These are phyloP conservation scores for Pseudogymnoascus sp. DNA, from an alignment of 2,329 filamentous ascomycete genomes.

Conservation along the genomic window DNA sequence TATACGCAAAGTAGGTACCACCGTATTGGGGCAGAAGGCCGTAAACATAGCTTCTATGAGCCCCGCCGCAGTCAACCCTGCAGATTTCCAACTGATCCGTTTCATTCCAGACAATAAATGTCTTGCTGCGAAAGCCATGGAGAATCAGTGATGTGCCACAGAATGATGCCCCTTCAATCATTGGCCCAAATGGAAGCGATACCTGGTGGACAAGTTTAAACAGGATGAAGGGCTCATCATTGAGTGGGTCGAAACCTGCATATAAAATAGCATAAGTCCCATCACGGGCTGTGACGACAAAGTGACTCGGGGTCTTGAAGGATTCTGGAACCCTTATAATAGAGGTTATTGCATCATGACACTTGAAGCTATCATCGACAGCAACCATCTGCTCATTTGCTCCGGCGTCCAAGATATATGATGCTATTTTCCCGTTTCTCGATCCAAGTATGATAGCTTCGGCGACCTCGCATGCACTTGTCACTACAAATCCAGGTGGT, in stretches of 20 bases:
- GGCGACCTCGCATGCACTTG: slow-evolving; percentile 36
- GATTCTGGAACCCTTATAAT: slow-evolving; percentile 16
- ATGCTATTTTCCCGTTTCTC: slow-evolving; percentile 43
- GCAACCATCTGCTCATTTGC: slow-evolving; percentile 12
- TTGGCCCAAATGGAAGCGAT: slow-evolving; percentile 61
- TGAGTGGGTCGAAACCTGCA: not conserved
- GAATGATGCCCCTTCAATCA: slow-evolving; percentile 67
- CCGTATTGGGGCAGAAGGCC: slow-evolving; percentile 17
- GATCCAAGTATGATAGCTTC: slow-evolving; percentile 45
- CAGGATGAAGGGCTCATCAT: not conserved
- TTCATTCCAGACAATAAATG: slow-evolving; percentile 78
- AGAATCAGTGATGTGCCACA: slow-evolving; percentile 52
- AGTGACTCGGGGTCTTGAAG: slow-evolving; percentile 31
- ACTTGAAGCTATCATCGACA: slow-evolving; percentile 3
- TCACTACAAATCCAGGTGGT: slow-evolving; percentile 41
- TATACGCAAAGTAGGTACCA: slow-evolving; percentile 61
- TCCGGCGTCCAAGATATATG: slow-evolving; percentile 31
- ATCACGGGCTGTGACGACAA: slow-evolving; percentile 70
- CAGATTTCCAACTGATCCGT: slow-evolving; percentile 60
- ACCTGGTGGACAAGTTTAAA: slow-evolving; percentile 58
- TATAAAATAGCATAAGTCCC: slow-evolving; percentile 61
- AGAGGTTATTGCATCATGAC: slow-evolving; percentile 19
- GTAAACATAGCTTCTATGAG: slow-evolving; percentile 68
- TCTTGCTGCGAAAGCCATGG: slow-evolving; percentile 72
- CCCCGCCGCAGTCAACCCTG: slow-evolving; percentile 73